Evolutionary conservation across 192 early-diverging fungal genomes (phyloP), one percentile per base, ranked within the genome.

Genomic region (Backusella westeae): DNA sequence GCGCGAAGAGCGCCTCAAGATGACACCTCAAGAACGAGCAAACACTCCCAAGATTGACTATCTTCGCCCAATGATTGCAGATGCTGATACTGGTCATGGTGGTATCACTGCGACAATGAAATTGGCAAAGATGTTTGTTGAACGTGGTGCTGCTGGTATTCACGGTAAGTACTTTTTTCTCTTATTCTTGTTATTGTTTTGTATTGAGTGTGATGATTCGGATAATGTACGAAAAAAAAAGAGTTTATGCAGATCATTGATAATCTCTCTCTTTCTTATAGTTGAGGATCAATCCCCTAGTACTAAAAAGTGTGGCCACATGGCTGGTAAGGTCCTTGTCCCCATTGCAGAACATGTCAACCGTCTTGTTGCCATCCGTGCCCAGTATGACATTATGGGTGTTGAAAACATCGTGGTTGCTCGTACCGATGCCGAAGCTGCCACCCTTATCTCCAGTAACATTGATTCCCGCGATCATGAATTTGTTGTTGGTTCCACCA

Each of bases 221-320:
- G 46, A 49, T 19, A 19, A 6, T 34, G 6, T 67, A 67, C 0
- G 6, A 44, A 44, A 44, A 44, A 44, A 44, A 44, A 44, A 44
- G 15, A 0, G n/a, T 59, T 59, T 23, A 21, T 26, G 21, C 35
- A 44, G 14, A 6, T 34, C 26, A 23, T 46, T 41, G 10, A 56
- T 29, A 34, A 67, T 76, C 1, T 32, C 32, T 32, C 19, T 65
- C 35, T 71, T 1, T 42, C 36, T 75, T 71, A 34, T 36, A 80
- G 80, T 94, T 53, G 95, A 97, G 84, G 95, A 97, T 86, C 95
- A 97, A 84, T 92, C 94, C 41, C 92, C 97, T 29, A 93, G 94
- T 77, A 97, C 95, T 79, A 99, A 99, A 82, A 99, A 99, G 90
- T 99, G 97, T 83, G 97, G 97, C 21, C 97, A 99, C 85, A 99